phyloP scores from a whole-genome alignment of 257 asterid genomes.

The Solanum piurae region DNA sequence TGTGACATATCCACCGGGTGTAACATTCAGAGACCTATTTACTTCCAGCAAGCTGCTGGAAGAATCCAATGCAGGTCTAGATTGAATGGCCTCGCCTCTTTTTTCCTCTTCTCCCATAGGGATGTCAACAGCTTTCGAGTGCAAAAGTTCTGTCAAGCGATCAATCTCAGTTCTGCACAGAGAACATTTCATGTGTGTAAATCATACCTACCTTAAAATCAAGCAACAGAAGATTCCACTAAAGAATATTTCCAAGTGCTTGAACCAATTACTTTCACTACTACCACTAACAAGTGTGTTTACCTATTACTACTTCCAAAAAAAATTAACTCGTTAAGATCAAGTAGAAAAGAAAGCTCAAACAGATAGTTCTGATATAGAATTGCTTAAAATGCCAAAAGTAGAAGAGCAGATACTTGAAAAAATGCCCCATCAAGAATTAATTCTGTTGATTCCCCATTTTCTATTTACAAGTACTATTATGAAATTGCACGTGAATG shows the following conservation, averaged over 20 bases:
- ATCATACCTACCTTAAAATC: background rate
- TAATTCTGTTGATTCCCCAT: background rate
- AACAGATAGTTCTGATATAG: background rate
- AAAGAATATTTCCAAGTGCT: background rate
- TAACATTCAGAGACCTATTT: conserved; percentile 16
- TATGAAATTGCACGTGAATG: background rate
- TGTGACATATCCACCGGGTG: conserved; percentile 22
- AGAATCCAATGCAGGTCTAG: conserved; percentile 15
- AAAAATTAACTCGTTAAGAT: background rate
- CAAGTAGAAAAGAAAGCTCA: background rate
- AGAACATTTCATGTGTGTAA: background rate
- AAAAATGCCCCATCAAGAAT: background rate
- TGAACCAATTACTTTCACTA: background rate
- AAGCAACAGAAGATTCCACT: background rate
- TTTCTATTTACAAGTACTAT: background rate
- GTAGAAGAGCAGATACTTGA: background rate
- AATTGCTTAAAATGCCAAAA: background rate
- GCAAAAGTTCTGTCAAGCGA: conserved; percentile 61
- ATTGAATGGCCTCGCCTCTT: conserved; percentile 15
- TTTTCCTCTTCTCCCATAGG: conserved; percentile 17
- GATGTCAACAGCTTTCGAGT: conserved; percentile 45
- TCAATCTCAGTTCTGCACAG: conserved; percentile 66
- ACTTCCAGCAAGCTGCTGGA: conserved; percentile 21
- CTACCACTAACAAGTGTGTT: background rate
- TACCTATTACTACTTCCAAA: background rate